Base-by-base conservation (phyloP, 1,284 basidiomycete species). In the Malassezia arunalokei region DNA sequence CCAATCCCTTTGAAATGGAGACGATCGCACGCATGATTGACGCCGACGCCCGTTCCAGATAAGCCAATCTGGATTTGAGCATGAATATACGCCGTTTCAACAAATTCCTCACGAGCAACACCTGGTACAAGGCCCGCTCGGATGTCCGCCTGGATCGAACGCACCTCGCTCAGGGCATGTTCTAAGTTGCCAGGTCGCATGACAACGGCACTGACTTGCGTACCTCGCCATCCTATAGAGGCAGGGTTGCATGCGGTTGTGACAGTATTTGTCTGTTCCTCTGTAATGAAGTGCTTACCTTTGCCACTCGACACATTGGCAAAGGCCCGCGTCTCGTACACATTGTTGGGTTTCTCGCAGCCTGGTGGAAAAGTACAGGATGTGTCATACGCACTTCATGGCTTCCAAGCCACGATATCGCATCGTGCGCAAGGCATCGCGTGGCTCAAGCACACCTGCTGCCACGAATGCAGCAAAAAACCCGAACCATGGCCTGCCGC, bases 251-350 rank as follows among this genome's bases (percentile, higher is more conserved):
- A 20, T 8, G 40, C 43, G n/a, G 32, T 35, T 8, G 8, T 8
- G 8, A 8, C n/a, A n/a, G 32, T 35, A n/a, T 35, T n/a, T 35
- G 8, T n/a, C 32, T 35, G 8, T 3, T 49, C 42, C 14, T 45
- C 37, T 11, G 42, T 11, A 8, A 39, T n/a, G 27, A 51, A 32
- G 6, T 28, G 12, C 29, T 29, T 29, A 8, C 52, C 52, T 31
- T 65, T 64, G 20, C 63, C 63, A 40, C 56, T 63, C 1, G 65
- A 66, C 3, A 69, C 63, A 17, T 71, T 73, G 32, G 68, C 59
- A 47, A 71, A 73, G 3, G 65, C 70, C 70, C 70, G 71, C 9
- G 68, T 71, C 50, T 71, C 68, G 53, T 68, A 73, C 27, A 70
- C 54, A 54, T 58, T 68, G 8, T 59, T 64, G 0, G 68, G 70